Percentiles rank a stretch among this genome's conserved stretches.
Evolutionary conservation across 2,329 filamentous ascomycete genomes (phyloP).

Genomic region (Penicillium sp.): DNA sequence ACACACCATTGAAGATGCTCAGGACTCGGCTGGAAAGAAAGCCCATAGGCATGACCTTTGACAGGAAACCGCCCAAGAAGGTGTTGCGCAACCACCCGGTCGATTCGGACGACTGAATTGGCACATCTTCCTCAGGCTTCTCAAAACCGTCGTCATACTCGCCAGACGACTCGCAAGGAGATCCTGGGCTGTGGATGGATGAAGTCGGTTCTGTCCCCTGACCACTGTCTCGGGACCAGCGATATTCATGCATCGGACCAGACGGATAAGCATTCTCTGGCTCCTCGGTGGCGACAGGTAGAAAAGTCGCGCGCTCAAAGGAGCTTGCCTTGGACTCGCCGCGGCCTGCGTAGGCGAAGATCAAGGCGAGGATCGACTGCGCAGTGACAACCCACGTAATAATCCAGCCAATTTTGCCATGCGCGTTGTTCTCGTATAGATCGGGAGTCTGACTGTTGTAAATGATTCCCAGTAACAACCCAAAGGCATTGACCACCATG

Average conservation of each 20-base stretch:
- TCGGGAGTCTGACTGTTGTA: conserved; percentile 81
- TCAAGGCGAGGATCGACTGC: conserved; percentile 63
- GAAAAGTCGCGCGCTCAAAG: conserved; percentile 54
- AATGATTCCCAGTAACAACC: conserved; percentile 58
- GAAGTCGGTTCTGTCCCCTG: conserved; percentile 68
- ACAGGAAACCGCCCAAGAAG: conserved; percentile 48
- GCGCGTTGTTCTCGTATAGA: conserved; percentile 79
- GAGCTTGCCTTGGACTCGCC: conserved; percentile 28
- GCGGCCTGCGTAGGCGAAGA: conserved; percentile 55
- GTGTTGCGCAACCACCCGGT: conserved; percentile 43
- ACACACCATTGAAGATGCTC: conserved; percentile 53
- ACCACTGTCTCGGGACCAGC: conserved; percentile 65
- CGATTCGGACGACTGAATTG: conserved; percentile 34
- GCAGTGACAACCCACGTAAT: conserved; percentile 64
- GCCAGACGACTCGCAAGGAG: conserved; percentile 49
- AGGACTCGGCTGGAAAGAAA: conserved; percentile 55
- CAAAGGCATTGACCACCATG: conserved; percentile 57
- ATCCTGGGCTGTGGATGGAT: conserved; percentile 61
- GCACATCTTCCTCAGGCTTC: conserved; percentile 41
- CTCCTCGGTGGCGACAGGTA: conserved; percentile 55
- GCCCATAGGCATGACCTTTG: conserved; percentile 49
- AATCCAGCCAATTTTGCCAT: conserved; percentile 83
- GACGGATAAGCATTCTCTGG: conserved; percentile 44
- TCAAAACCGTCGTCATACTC: conserved; percentile 49
- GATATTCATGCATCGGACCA: conserved; percentile 41